Conservation (phyloP, 2,329 filamentous ascomycete species). For the Acrodontium crateriforme region DNA sequence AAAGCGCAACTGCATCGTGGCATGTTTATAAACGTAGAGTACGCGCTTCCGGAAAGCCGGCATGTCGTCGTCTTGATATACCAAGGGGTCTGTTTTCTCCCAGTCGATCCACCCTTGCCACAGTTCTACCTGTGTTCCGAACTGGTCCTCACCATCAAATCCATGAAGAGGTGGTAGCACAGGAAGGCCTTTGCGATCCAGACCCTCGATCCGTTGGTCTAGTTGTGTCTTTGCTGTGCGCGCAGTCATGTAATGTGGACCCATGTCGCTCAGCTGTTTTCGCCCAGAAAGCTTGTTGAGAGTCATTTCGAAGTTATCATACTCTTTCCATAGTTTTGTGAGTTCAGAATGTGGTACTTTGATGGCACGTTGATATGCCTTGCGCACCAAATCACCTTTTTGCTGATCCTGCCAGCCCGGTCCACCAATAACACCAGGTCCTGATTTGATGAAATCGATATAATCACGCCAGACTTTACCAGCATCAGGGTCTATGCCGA, state of each 20-base stretch:
- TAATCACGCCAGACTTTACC: constrained; percentile 90
- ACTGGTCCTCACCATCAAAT: constrained; percentile 78
- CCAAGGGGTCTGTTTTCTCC: constrained; percentile 83
- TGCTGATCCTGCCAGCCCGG: constrained; percentile 91
- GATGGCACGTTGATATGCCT: constrained; percentile 83
- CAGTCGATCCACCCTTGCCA: constrained; percentile 93
- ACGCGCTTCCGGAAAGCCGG: constrained; percentile 64
- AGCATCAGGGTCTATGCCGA: constrained; percentile 83
- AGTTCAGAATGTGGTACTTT: constrained; percentile 73
- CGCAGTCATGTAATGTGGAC: constrained; percentile 89
- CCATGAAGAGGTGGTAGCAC: constrained; percentile 69
- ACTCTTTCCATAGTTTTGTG: constrained; percentile 87
- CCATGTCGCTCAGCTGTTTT: constrained; percentile 87
- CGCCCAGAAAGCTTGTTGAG: constrained; percentile 87
- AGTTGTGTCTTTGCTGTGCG: constrained; percentile 78
- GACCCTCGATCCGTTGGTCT: constrained; percentile 69
- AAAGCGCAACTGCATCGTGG: constrained; percentile 83
- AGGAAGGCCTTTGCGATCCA: constrained; percentile 67
- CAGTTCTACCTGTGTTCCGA: constrained; percentile 64
- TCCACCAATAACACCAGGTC: constrained; percentile 66
- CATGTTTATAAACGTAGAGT: constrained; percentile 84
- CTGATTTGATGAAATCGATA: constrained; percentile 79
- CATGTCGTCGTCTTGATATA: constrained; percentile 69
- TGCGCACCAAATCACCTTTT: constrained; percentile 88
- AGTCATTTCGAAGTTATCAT: constrained; percentile 89